These are phyloP conservation scores for Chionographis japonica DNA, from an alignment of 106 monocot genomes.

Conservation along the genomic window DNA sequence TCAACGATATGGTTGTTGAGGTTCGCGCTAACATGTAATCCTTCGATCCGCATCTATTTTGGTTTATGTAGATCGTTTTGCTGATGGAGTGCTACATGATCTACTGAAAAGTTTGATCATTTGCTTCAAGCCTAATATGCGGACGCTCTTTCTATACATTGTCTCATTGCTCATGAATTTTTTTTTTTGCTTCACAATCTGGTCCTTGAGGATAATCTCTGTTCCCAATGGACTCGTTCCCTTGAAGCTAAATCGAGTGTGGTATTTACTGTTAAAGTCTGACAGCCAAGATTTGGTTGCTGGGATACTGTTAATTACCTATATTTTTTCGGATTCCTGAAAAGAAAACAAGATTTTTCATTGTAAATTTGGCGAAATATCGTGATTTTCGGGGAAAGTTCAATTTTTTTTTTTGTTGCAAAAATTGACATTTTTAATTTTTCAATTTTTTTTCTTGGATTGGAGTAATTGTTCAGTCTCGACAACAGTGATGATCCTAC, in stretches of 20 bases:
- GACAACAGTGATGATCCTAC: conserved; percentile 35
- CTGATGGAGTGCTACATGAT: no score
- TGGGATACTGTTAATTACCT: no score
- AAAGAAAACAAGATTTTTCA: no score
- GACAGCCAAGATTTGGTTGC: neutral
- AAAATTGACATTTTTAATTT: neutral
- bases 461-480: neutral
- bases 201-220: conserved; percentile 45
- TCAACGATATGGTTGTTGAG: no score
- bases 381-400: neutral
- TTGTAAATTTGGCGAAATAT: no score
- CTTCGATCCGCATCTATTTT: no score
- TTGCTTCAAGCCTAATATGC: no score
- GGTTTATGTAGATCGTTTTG: no score
- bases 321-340: no score
- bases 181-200: conserved; percentile 57
- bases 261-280: conserved; percentile 19
- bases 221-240: conserved; percentile 80
- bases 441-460: neutral
- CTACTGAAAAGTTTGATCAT: no score
- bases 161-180: neutral
- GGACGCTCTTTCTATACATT: neutral
- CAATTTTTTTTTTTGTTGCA: neutral
- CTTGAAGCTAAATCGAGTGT: conserved; percentile 68
- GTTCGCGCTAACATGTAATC: no score